Percentiles rank a stretch among this genome's conserved stretches.
These are phyloP conservation scores for Pythium chondricola DNA, from an alignment of 352 stramenopile genomes.

Conservation along the genomic window DNA sequence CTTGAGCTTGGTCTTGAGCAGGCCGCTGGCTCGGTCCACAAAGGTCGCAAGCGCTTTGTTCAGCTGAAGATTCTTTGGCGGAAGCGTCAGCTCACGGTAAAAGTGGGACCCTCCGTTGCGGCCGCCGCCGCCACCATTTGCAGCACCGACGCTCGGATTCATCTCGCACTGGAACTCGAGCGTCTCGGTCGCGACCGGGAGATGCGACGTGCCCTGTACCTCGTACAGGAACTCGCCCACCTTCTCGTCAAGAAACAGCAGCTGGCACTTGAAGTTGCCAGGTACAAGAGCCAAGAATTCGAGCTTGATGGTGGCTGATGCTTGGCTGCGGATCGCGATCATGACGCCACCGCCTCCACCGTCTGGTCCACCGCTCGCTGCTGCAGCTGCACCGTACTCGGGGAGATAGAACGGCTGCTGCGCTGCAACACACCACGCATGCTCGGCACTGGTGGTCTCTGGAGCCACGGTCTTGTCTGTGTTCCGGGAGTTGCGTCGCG, in stretches of 20 bases:
- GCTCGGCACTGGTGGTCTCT: conserved; percentile 32
- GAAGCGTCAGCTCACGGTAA: conserved; percentile 70
- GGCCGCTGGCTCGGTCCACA: conserved; percentile 58
- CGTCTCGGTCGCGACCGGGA: conserved; percentile 70
- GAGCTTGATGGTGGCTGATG: conserved; percentile 64
- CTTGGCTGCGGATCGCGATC: conserved; percentile 44
- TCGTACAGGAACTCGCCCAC: conserved; percentile 94
- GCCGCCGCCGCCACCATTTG: background rate
- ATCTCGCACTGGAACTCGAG: conserved; percentile 79
- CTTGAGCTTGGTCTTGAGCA: conserved; percentile 69
- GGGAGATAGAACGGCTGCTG: conserved; percentile 75
- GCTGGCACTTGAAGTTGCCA: conserved; percentile 85
- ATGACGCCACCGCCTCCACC: conserved; percentile 9
- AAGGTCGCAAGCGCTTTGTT: conserved; percentile 60
- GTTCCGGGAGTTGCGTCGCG: conserved; percentile 7
- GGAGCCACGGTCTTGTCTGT: conserved; percentile 17
- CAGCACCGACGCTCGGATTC: conserved; percentile 4
- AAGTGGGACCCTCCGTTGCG: conserved; percentile 35
- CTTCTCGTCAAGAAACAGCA: conserved; percentile 89
- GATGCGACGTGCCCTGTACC: conserved; percentile 69
- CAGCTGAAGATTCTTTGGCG: conserved; percentile 74
- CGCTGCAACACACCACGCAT: conserved; percentile 52
- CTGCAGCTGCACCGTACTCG: conserved; percentile 24
- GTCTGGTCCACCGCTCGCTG: background rate
- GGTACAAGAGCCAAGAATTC: conserved; percentile 87